Base-by-base conservation (phyloP, 257 asterid species). In the Solanum pimpinellifolium region DNA sequence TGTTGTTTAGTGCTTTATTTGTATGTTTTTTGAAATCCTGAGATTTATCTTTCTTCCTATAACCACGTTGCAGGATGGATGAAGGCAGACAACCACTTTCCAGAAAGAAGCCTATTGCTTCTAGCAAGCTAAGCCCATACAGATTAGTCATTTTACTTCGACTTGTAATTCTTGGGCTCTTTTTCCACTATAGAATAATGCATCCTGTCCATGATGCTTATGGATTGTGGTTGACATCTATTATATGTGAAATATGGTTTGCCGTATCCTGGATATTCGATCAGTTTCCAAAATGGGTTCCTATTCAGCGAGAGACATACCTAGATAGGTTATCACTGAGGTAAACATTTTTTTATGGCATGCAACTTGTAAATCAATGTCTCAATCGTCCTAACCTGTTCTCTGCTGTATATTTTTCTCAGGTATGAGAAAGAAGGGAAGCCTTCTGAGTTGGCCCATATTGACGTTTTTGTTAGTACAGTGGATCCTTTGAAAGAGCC, bases 71-170 rank as follows among this genome's bases (percentile, higher is more conserved):
- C 91, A 97, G 99, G 96, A 94, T 92, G 98, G 99, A 97, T 69
- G 99, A 97, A 93, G 99, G 99, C 86, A 92, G 99, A 89, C 99
- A 97, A 39, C 99, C 99, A 4, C 98, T 97, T 86, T 95, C 99
- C 10, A 92, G 99, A 89, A 97, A 97, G 93, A 85, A 88, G 83
- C 98, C 98, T 15, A 91, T 97, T 86, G 91, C 98, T 68, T 95
- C 98, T 16, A 97, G 99, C 98, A 95, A 88, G 96, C 95, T 95
- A 87, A 97, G 90, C 87, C 99, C 99, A 13, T 97, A 97, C 94
- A 91, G 99, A 90, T 89, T 97, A 70, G 86, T 95, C 91, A 97
- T 97, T 91, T 75, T 97, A 68, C 86, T 97, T 75, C 98, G 99
- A 14, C 88, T 97, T 92, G 98, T 86, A 14, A 88, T 97, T 90